phyloP scores from a whole-genome alignment of 768 basidiomycete genomes.

The Paxillus involutus region DNA sequence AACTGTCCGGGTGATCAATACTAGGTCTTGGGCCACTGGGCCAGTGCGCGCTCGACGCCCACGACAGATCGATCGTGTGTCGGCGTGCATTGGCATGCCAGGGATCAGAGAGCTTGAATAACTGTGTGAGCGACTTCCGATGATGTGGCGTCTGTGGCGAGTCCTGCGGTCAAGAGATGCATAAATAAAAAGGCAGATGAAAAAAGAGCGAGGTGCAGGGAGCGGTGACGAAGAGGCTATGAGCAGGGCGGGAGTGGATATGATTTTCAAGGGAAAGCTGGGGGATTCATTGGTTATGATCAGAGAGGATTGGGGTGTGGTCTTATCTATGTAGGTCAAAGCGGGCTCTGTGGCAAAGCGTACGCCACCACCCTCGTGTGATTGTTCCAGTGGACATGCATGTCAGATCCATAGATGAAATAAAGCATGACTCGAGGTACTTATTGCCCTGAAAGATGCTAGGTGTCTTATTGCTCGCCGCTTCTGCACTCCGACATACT shows the following conservation, averaged over 20 bases:
- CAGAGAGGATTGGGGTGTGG: background rate
- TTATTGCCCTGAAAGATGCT: background rate
- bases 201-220: background rate
- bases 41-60: slow-evolving; percentile 8
- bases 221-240: background rate
- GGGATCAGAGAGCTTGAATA: background rate
- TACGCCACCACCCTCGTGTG: background rate
- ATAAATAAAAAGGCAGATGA: background rate
- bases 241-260: too few relatives aligned
- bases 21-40: background rate
- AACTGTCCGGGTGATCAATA: too few relatives aligned
- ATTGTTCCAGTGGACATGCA: background rate
- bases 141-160: slow-evolving; percentile 1
- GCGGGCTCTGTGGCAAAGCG: slow-evolving; percentile 1
- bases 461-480: background rate
- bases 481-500: background rate
- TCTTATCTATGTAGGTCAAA: slow-evolving; percentile 10
- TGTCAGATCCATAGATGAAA: too few relatives aligned
- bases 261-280: background rate
- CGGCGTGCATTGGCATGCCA: slow-evolving; percentile 3
- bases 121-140: background rate
- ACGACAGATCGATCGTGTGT: slow-evolving; percentile 3
- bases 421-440: too few relatives aligned
- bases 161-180: background rate
- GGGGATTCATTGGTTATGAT: background rate